Base-by-base conservation (phyloP, 2,329 filamentous ascomycete species). In the Alternaria brassicae region DNA sequence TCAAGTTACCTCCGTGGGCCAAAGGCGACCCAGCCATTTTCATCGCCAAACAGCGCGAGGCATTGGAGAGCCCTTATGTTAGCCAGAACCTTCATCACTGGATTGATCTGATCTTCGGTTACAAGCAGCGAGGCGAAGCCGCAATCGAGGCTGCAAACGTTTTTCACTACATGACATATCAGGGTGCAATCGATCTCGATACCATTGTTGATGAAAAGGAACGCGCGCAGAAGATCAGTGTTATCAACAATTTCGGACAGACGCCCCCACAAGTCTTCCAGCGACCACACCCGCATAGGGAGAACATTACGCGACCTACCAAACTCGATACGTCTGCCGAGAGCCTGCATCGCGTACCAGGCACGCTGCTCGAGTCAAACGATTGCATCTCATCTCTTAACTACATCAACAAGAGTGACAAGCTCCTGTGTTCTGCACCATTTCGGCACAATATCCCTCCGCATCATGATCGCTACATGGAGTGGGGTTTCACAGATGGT, bases 171-270 rank as follows among this genome's bases (percentile, higher is more conserved):
- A 84, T 97, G 19, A 98, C 94, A 0, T 99, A 99, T 73, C 91
- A 93, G 61, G 96, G 95, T 6, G 93, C 94, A 3, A 96, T 91
- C 65, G 92, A 99, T 75, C 82, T 99, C 4, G 95, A 99, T 76
- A 89, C 88, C 52, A 98, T 99, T 60, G 88, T 89, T 7, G 94
- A 98, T 73, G 90, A 91, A 0, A 88, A 94, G 56, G 93, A 98
- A 77, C 86, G 93, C 41, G 83, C 93, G 6, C 91, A 94, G 5
- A 94, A 93, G 0, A 97, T 97, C 53, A 92, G 92, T 32, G 96
- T 97, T 67, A 98, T 99, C 69, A 94, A 99, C 78, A 98, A 98
- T 70, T 99, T 99, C 77, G 95, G 95, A 0, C 95, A 99, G 77
- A 99, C 96, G 1, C 95, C 96, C 2, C 91, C 96, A 69, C 96